Evolutionary conservation across 805 yeast genomes (phyloP).

Genomic region (Starmerella riodocensis): DNA sequence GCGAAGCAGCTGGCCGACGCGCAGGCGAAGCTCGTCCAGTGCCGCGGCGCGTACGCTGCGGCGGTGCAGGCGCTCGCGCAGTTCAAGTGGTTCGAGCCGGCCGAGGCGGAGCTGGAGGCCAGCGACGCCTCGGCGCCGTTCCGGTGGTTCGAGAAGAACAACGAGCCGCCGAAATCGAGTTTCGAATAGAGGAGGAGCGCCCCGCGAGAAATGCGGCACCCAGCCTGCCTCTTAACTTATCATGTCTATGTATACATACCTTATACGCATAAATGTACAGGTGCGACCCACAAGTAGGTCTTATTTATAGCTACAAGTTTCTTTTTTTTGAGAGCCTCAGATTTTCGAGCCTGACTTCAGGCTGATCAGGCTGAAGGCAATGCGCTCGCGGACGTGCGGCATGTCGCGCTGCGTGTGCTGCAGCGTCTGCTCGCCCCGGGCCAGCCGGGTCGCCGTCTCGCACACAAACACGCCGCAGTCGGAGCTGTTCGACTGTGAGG

Average conservation of each 20-base stretch:
- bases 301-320: too few relatives aligned
- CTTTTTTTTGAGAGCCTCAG: too few relatives aligned
- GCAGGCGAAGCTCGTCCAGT: conserved; percentile 28
- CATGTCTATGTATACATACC: neutral
- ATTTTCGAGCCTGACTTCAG: neutral
- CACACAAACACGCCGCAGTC: conserved; percentile 95
- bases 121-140: too few relatives aligned
- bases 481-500: conserved; percentile 77
- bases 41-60: neutral
- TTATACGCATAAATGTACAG: too few relatives aligned
- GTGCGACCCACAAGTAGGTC: too few relatives aligned
- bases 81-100: conserved; percentile 4
- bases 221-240: too few relatives aligned
- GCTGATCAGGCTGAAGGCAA: conserved; percentile 34
- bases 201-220: too few relatives aligned
- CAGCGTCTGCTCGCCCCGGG: conserved; percentile 39
- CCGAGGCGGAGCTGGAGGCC: too few relatives aligned
- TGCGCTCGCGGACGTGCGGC: conserved; percentile 47
- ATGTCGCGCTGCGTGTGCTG: conserved; percentile 58
- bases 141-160: too few relatives aligned
- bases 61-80: neutral
- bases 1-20: conserved; percentile 15
- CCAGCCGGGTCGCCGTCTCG: conserved; percentile 51
- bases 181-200: too few relatives aligned
- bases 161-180: too few relatives aligned